Base-by-base conservation (phyloP, 2,329 filamentous ascomycete genomes). In the Monosporascus sp. region DNA sequence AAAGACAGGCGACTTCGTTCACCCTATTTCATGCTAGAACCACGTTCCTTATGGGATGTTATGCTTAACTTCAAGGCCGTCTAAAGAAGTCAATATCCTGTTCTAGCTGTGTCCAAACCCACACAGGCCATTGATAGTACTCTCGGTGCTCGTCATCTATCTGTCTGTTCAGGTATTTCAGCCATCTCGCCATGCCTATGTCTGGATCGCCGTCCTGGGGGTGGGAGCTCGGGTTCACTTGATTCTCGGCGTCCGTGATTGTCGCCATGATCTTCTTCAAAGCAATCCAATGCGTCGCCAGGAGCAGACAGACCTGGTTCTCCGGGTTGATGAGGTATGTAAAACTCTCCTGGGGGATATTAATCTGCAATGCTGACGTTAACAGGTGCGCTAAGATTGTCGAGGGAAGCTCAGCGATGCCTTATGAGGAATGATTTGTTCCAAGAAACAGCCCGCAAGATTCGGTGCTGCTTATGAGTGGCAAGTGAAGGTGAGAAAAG, bases 231-330 rank as follows among this genome's bases (percentile, higher is more conserved):
- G 52, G 18, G 39, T 20, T 42, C 11, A 18, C 34, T 25, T 48
- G 44, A 31, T 66, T 59, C 60, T 80, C 75, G 36, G 60, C 60
- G 50, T 74, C 68, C 2, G 70, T 76, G 53, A 80, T 76, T 20
- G 71, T 70, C 2, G 69, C 66, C 78, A 82, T 81, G 61, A 82
- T 74, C 65, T 79, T 75, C 60, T 79, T 76, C 45, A 82, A 59
- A 7, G 76, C 71, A 48, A 82, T 74, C 78, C 80, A 82, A 65
- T 83, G 79, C 49, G 78, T 60, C 36, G 75, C 75, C 42, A 83
- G 68, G 31, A 83, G 65, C 41, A 76, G 51, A 53, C 74, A 72
- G 17, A 72, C 68, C 60, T 77, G 77, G 60, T 74, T 76, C 27
- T 60, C 57, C 27, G 73, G 66, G 61, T 80, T 73, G 57, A 82